A percentile compares a stretch with the other conserved stretches of the same genome.
phyloP scores from a whole-genome alignment of 306 rosid genomes.

The Quercus variabilis region DNA sequence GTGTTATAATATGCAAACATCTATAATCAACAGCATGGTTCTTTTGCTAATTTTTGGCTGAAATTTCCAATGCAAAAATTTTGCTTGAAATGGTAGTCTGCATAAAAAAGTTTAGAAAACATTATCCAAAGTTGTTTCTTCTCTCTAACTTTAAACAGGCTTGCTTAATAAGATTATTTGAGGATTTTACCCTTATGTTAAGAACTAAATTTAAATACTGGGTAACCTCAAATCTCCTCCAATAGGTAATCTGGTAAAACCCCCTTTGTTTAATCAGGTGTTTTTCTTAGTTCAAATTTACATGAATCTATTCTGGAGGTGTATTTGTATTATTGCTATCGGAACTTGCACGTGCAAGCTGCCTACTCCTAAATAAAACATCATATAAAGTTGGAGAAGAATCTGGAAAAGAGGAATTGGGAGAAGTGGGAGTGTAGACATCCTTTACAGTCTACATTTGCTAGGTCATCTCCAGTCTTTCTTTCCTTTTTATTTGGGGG shows the following conservation, averaged over 20 bases:
- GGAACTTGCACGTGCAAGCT: neutral
- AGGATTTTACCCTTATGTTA: neutral
- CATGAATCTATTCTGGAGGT: neutral
- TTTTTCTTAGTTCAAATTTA: neutral
- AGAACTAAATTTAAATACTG: neutral
- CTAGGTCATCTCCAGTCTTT: neutral
- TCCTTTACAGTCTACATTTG: neutral
- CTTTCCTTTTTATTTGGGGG: neutral
- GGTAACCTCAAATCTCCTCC: neutral
- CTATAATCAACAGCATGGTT: neutral
- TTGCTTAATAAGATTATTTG: neutral
- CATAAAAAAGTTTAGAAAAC: neutral
- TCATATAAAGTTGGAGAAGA: neutral
- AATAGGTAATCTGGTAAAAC: neutral
- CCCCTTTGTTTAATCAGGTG: neutral
- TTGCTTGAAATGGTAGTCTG: neutral
- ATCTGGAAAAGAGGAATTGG: neutral
- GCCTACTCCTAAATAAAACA: neutral
- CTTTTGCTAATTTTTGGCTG: slow-evolving; percentile 4
- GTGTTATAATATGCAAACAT: neutral
- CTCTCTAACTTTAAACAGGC: neutral
- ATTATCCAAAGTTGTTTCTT: neutral
- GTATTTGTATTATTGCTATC: neutral
- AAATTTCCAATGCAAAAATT: neutral
- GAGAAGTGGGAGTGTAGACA: neutral